phyloP scores from a whole-genome alignment of 169 alveolate species.

The Plasmodium ovale region DNA sequence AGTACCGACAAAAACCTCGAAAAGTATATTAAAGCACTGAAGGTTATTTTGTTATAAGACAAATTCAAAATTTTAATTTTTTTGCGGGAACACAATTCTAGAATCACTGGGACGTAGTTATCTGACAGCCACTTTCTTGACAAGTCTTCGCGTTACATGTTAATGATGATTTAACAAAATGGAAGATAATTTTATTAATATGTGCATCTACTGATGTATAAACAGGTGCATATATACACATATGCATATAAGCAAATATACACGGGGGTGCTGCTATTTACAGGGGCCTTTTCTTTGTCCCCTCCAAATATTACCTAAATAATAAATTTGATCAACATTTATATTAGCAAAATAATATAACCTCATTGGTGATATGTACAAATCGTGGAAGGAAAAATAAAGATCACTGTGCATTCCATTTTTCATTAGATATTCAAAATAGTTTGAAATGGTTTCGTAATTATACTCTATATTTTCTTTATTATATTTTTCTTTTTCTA shows the following conservation, averaged over 20 bases:
- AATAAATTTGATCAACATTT: conserved; percentile 61
- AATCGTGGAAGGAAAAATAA: conserved; percentile 73
- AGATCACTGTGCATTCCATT: conserved; percentile 43
- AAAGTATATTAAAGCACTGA: conserved; percentile 20
- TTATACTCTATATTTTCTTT: conserved; percentile 67
- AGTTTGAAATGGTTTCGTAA: conserved; percentile 38
- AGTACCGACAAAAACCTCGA: conserved; percentile 30
- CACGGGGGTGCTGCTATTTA: background rate
- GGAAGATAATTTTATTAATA: background rate
- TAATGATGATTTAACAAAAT: background rate
- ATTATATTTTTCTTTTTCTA: conserved; percentile 65
- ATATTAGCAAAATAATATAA: conserved; percentile 53
- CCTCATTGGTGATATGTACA: conserved; percentile 74
- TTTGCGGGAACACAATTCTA: conserved; percentile 60
- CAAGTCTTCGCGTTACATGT: conserved; percentile 20
- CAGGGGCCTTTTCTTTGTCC: background rate
- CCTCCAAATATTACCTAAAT: conserved; percentile 36
- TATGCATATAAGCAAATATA: background rate
- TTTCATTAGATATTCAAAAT: conserved; percentile 59
- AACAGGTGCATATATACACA: background rate
- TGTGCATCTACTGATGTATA: background rate
- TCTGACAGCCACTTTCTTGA: conserved; percentile 77
- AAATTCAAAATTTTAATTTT: conserved; percentile 56
- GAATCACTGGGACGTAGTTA: conserved; percentile 44
- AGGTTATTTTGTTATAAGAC: conserved; percentile 70